Percentiles rank a stretch among this genome's conserved stretches.
Evolutionary conservation across 208 protist species (phyloP).

Genomic region (Acanthamoeba divionensis): DNA sequence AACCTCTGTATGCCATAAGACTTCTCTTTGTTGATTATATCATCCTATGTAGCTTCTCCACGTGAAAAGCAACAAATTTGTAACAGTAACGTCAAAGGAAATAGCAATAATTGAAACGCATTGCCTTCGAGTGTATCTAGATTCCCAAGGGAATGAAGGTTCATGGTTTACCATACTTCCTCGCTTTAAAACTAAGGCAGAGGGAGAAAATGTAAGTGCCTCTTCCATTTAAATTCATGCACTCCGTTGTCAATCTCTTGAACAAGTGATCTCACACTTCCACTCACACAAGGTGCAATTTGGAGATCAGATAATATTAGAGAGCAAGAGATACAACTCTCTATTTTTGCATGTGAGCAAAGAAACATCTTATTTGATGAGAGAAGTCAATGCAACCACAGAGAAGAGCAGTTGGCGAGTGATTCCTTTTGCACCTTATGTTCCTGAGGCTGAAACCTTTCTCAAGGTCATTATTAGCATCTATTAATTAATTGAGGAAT

Average conservation of each 20-base stretch:
- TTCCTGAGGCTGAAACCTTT: neutral
- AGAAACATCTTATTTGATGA: neutral
- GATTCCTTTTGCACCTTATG: constrained; percentile 18
- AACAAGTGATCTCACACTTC: too few species aligned
- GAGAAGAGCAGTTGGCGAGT: constrained; percentile 38
- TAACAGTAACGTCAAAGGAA: constrained; percentile 16
- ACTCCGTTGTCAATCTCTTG: too few species aligned
- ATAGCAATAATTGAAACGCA: constrained; percentile 13
- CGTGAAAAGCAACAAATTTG: too few species aligned
- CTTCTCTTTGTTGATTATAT: too few species aligned
- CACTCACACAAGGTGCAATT: neutral
- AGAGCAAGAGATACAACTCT: constrained; percentile 1
- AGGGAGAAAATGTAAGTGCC: constrained; percentile 15
- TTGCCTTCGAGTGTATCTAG: constrained; percentile 23
- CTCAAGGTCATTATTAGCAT: too few species aligned
- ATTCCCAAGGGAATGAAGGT: neutral
- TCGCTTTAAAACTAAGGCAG: constrained; percentile 4
- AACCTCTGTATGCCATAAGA: too few species aligned
- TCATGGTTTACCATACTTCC: constrained; percentile 43
- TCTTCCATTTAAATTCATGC: too few species aligned
- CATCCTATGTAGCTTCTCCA: too few species aligned
- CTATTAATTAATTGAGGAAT: too few species aligned
- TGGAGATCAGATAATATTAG: neutral
- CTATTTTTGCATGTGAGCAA: constrained; percentile 32
- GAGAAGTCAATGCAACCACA: constrained; percentile 14